A percentile compares a stretch with the other conserved stretches of the same genome.
These are phyloP conservation scores for Striga asiatica DNA, from an alignment of 257 asterid genomes.

Conservation along the genomic window DNA sequence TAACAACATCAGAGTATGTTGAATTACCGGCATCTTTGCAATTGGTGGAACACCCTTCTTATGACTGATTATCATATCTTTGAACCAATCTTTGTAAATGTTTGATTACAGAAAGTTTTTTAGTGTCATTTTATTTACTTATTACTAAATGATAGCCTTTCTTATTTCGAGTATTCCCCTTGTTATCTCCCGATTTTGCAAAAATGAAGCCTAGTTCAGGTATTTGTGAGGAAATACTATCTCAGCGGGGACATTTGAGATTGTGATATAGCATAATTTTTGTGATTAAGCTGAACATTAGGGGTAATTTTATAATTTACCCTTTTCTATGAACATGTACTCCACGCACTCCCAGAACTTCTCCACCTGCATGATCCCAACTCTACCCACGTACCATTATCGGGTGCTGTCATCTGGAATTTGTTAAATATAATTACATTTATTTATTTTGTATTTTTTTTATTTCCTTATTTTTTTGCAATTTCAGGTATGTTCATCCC, in stretches of 20 bases:
- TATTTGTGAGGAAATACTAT: background rate
- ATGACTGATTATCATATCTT: background rate
- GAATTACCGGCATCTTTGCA: background rate
- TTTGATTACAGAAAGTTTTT: background rate
- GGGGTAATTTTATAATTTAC: background rate
- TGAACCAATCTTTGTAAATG: background rate
- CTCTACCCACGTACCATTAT: too few species aligned
- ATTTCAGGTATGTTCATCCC: slow-evolving; percentile 76
- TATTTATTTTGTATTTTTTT: too few species aligned
- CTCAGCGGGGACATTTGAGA: background rate
- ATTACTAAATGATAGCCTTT: background rate
- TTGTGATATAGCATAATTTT: background rate
- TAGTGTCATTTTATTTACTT: background rate
- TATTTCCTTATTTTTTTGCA: slow-evolving; percentile 11
- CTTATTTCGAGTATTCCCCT: background rate
- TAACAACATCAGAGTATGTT: too few species aligned
- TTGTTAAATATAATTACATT: too few species aligned
- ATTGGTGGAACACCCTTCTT: background rate
- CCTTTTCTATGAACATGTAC: background rate
- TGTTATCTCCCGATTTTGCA: background rate
- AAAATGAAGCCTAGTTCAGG: background rate
- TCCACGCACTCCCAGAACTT: too few species aligned
- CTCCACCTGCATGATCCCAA: too few species aligned
- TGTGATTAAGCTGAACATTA: background rate
- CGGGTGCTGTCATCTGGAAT: too few species aligned